phyloP scores from a whole-genome alignment of 768 basidiomycete genomes.

The Auricularia auricula-judae region DNA sequence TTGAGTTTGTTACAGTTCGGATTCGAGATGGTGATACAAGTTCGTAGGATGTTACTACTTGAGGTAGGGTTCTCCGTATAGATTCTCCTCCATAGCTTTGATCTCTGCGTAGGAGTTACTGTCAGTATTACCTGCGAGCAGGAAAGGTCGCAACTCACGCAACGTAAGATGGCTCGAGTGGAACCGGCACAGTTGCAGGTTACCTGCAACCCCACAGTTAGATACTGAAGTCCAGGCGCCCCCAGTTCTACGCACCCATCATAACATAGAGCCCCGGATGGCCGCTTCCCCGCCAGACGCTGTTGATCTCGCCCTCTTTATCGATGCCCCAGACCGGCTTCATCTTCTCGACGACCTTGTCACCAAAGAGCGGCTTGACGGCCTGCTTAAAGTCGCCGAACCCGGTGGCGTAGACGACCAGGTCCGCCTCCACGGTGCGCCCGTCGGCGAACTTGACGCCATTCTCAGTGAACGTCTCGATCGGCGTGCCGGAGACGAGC shows the following conservation, averaged over 20 bases:
- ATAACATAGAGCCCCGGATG: constrained; percentile 45
- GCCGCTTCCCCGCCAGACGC: constrained; percentile 39
- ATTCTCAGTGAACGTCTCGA: constrained; percentile 32
- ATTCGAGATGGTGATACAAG: too few species aligned
- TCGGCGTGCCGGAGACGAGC: constrained; percentile 47
- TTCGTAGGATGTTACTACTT: neutral
- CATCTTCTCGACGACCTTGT: constrained; percentile 32
- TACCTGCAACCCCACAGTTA: constrained; percentile 23
- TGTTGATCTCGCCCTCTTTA: constrained; percentile 49
- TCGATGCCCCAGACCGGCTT: constrained; percentile 56
- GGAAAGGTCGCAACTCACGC: constrained; percentile 31
- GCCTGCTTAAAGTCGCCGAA: constrained; percentile 33
- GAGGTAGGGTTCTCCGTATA: constrained; percentile 15
- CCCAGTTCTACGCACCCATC: constrained; percentile 10
- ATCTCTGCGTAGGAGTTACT: constrained; percentile 42
- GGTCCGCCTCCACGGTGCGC: constrained; percentile 35
- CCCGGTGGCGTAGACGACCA: constrained; percentile 51
- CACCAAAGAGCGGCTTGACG: constrained; percentile 34
- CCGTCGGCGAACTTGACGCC: constrained; percentile 41
- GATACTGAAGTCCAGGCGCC: too few species aligned
- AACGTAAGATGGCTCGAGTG: constrained; percentile 57
- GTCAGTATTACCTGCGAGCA: neutral
- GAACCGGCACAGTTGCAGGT: constrained; percentile 51
- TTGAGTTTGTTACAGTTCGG: too few species aligned
- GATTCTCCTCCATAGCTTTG: constrained; percentile 49